Conservation (phyloP, 2,329 filamentous ascomycete genomes). For the Capronia americana region DNA sequence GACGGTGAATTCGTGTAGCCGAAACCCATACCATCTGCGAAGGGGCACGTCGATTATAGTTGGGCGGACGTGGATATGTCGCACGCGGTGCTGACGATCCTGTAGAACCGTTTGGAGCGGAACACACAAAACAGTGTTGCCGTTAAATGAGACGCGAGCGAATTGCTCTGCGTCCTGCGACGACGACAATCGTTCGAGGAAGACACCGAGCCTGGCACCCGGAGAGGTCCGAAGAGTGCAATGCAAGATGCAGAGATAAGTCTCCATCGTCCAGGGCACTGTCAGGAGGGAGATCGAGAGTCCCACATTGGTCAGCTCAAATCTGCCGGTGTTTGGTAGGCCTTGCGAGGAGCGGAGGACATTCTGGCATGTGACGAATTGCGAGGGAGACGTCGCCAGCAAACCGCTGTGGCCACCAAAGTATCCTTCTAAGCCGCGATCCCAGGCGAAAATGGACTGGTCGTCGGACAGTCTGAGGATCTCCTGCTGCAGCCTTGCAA, state of each 20-base stretch:
- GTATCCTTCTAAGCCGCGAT: slow-evolving; percentile 18
- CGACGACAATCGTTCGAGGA: slow-evolving; percentile 38
- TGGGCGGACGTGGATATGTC: slow-evolving; percentile 25
- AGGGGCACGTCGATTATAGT: slow-evolving; percentile 27
- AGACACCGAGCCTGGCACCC: slow-evolving; percentile 27
- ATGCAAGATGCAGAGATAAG: slow-evolving; percentile 33
- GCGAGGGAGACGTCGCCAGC: slow-evolving; percentile 25
- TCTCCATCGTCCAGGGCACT: slow-evolving; percentile 31
- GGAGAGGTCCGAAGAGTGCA: slow-evolving; percentile 23
- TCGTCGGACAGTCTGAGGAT: slow-evolving; percentile 37
- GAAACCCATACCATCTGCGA: slow-evolving; percentile 27
- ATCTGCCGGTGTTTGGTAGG: slow-evolving; percentile 23
- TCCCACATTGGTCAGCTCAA: slow-evolving; percentile 32
- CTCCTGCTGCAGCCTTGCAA: slow-evolving; percentile 39
- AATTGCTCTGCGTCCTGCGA: slow-evolving; percentile 55
- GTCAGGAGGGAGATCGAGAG: slow-evolving; percentile 31
- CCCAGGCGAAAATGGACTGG: slow-evolving; percentile 39
- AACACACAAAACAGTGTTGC: slow-evolving; percentile 25
- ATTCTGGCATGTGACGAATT: slow-evolving; percentile 30
- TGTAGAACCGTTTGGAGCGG: slow-evolving; percentile 17
- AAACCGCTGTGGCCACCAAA: slow-evolving; percentile 23
- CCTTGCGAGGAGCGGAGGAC: slow-evolving; percentile 17
- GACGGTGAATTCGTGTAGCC: slow-evolving; percentile 22
- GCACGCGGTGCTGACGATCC: slow-evolving; percentile 16
- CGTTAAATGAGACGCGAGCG: slow-evolving; percentile 22